Base-by-base conservation (phyloP, 768 basidiomycete genomes). In the Xerocomellus amylosporus region DNA sequence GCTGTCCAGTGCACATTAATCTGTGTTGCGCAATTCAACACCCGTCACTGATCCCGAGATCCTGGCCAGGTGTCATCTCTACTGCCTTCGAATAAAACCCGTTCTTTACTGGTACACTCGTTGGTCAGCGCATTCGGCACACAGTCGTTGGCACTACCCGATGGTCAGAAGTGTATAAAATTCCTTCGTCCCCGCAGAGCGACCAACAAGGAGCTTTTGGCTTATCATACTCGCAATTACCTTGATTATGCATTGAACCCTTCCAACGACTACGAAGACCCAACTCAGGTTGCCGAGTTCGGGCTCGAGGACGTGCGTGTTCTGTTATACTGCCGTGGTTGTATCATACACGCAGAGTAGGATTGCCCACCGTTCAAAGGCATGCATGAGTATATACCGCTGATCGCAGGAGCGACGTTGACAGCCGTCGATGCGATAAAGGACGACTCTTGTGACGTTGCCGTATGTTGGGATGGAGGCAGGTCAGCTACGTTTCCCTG, bases 401-500 rank as follows among this genome's bases (percentile, higher is more conserved):
- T 85, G 5, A 76, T 96, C 1, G 92, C 87, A 0, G 89, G 94
- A 1, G 88, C 88, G 0, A 81, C 90, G 0, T 74, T 94, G 37
- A 85, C 88, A 2, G 93, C 88, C 0, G 87, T 82, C 4, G 75
- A 78, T 9, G 77, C 80, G 6, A 73, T 98, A 4, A 73, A 76
- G 24, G 71, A 79, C 12, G 71, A 74, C 14, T 41, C 73, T 2
- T 78, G 79, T 5, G 79, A 88, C 28, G 71, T 90, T 28, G 83
- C 87, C 1, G 82, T 98, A 40, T 86, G 82, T 65, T 97, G 95
- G 94, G 94, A 95, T 61, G 95, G 95, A 15, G 95, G 95, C 47
- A 79, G 90, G 85, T 84, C 53, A 47, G 67, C 50, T 9, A n/a
- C 34, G 38, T 56, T 47, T 39, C 40, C 26, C 36, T 30, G 9